phyloP scores from a whole-genome alignment of 192 early-diverging fungal genomes.

The Radiomyces spectabilis region DNA sequence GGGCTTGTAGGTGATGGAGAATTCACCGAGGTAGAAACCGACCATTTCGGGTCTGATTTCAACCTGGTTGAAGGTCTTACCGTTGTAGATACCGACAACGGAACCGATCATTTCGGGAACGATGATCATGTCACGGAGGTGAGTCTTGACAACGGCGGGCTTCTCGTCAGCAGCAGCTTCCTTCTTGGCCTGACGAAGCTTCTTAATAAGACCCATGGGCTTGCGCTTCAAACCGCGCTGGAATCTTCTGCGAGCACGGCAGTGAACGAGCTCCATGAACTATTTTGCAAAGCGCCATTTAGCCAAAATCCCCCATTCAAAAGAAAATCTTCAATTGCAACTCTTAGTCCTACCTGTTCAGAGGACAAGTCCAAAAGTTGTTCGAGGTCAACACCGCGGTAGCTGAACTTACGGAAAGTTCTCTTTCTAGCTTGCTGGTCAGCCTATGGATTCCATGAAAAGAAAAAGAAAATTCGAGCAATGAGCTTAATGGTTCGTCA shows the following conservation, averaged over 20 bases:
- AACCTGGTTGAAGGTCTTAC: conserved; percentile 98
- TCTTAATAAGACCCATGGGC: conserved; percentile 99
- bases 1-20: conserved; percentile 90
- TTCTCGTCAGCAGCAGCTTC: conserved; percentile 81
- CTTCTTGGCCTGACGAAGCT: conserved; percentile 97
- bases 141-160: conserved; percentile 95
- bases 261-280: conserved; percentile 90
- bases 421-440: conserved; percentile 64
- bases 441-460: conserved; percentile 1
- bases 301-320: too few relatives aligned
- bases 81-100: conserved; percentile 94
- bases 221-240: conserved; percentile 97
- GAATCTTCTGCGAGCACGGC: conserved; percentile 94
- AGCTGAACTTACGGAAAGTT: conserved; percentile 96
- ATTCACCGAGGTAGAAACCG: conserved; percentile 19
- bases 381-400: conserved; percentile 95
- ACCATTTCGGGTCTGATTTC: conserved; percentile 69
- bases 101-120: conserved; percentile 99
- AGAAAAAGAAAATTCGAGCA: not conserved
- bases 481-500: too few relatives aligned
- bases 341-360: too few relatives aligned
- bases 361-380: conserved; percentile 87
- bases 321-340: too few relatives aligned
- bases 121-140: conserved; percentile 98
- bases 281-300: too few relatives aligned